A percentile compares a stretch with the other conserved stretches of the same genome.
phyloP scores from a whole-genome alignment of 2,329 filamentous ascomycete genomes.

The Geoglossum cookeanum region DNA sequence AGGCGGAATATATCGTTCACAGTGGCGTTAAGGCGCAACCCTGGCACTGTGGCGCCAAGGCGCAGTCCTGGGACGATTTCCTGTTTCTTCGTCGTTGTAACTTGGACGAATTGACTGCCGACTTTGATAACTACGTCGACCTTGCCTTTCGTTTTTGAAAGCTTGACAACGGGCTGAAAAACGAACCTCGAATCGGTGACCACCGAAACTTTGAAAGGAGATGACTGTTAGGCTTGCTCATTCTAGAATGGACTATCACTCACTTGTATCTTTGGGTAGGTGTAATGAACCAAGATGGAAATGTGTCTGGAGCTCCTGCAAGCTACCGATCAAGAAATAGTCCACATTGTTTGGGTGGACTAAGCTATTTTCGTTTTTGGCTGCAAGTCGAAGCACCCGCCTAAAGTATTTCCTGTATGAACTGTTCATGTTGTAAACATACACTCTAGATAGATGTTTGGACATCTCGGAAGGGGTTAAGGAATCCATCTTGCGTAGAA shows the following conservation, averaged over 20 bases:
- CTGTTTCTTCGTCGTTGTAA: constrained; percentile 49
- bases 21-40: constrained; percentile 39
- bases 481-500: constrained; percentile 43
- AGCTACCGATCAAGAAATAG: constrained; percentile 44
- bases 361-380: constrained; percentile 38
- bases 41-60: constrained; percentile 38
- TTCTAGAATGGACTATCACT: neutral
- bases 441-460: constrained; percentile 39
- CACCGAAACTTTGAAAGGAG: constrained; percentile 30
- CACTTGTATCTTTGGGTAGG: constrained; percentile 45
- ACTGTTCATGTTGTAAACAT: constrained; percentile 58
- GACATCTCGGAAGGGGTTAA: constrained; percentile 43
- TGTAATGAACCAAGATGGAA: constrained; percentile 48
- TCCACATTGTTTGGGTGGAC: constrained; percentile 47
- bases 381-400: constrained; percentile 39
- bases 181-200: constrained; percentile 46
- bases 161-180: constrained; percentile 43
- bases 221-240: neutral
- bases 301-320: constrained; percentile 45
- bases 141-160: constrained; percentile 51
- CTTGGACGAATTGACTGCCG: constrained; percentile 49
- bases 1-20: constrained; percentile 54
- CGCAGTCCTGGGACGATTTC: constrained; percentile 44
- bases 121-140: constrained; percentile 51
- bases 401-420: constrained; percentile 49